Conservation (phyloP, 495 filamentous ascomycete genomes). For the Zalerion maritima region DNA sequence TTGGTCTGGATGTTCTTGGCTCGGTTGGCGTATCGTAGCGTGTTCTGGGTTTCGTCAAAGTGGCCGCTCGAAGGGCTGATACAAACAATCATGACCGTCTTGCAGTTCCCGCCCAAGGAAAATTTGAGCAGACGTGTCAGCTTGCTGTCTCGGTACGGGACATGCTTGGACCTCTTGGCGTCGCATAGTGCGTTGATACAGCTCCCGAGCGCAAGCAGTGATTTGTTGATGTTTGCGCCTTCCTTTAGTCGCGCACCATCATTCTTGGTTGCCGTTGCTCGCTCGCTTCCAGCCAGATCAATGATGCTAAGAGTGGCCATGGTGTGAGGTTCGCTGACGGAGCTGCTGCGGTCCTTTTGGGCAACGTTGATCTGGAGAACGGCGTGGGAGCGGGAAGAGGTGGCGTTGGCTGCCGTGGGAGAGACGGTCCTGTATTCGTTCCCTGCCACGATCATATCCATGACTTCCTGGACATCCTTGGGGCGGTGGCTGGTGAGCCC, state of each 20-base stretch:
- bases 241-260: slow-evolving; percentile 81
- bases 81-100: slow-evolving; percentile 99
- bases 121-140: slow-evolving; percentile 94
- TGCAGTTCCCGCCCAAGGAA: slow-evolving; percentile 92
- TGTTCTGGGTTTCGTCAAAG: slow-evolving; percentile 98
- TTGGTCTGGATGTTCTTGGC: slow-evolving; percentile 99
- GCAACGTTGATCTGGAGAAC: slow-evolving; percentile 95
- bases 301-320: slow-evolving; percentile 98
- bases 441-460: slow-evolving; percentile 96
- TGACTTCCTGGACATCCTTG: slow-evolving; percentile 74
- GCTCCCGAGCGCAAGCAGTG: slow-evolving; percentile 82
- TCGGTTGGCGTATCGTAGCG: slow-evolving; percentile 89
- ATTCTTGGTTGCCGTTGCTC: slow-evolving; percentile 94
- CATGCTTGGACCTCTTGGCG: slow-evolving; percentile 78
- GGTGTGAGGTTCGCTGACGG: slow-evolving; percentile 86
- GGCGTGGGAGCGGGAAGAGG: slow-evolving; percentile 95
- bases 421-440: slow-evolving; percentile 94
- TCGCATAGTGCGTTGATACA: slow-evolving; percentile 99
- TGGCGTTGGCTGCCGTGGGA: slow-evolving; percentile 93
- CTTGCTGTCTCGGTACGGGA: slow-evolving; percentile 96
- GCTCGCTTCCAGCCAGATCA: slow-evolving; percentile 90
- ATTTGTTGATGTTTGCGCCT: slow-evolving; percentile 99
- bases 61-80: slow-evolving; percentile 93
- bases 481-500: slow-evolving; percentile 88
- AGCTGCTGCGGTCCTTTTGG: slow-evolving; percentile 85